A percentile compares a stretch with the other conserved stretches of the same genome.
Conservation (phyloP, 1,284 basidiomycete genomes). For the Neotropicomus parvogracilis region DNA sequence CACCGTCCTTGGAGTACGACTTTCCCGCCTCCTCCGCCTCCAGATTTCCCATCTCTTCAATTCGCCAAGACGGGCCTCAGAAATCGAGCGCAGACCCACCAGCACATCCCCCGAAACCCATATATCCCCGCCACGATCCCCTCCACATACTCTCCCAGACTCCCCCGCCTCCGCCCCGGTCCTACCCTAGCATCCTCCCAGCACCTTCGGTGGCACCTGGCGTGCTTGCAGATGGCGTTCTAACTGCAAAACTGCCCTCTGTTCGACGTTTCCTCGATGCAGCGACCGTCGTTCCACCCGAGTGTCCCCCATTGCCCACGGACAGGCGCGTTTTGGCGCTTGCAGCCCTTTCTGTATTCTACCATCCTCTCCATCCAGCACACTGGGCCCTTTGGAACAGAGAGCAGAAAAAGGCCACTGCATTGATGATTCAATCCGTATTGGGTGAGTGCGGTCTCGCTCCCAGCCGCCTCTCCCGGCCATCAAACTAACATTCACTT, state of each 20-base stretch:
- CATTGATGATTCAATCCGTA: constrained; percentile 26
- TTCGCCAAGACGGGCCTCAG: constrained; percentile 29
- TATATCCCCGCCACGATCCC: constrained; percentile 34
- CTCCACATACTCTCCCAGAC: constrained; percentile 31
- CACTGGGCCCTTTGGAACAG: constrained; percentile 34
- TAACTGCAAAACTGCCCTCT: constrained; percentile 28
- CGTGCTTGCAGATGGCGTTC: constrained; percentile 32
- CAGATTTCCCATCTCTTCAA: constrained; percentile 32
- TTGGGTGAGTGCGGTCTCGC: constrained; percentile 23
- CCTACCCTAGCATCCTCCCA: constrained; percentile 18
- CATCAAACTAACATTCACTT: constrained; percentile 12
- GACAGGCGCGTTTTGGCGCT: constrained; percentile 33
- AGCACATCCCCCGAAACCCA: constrained; percentile 22
- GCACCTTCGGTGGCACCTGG: constrained; percentile 31
- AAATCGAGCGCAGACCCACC: constrained; percentile 22
- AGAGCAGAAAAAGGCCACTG: constrained; percentile 31
- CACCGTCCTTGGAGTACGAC: constrained; percentile 20
- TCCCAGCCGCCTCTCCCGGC: neutral
- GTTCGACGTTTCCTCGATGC: constrained; percentile 29
- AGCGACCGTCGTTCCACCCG: constrained; percentile 27
- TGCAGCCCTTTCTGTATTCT: constrained; percentile 33
- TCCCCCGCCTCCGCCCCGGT: constrained; percentile 22
- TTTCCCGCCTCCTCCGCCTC: constrained; percentile 21
- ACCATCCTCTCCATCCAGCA: constrained; percentile 33
- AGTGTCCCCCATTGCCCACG: constrained; percentile 28